These are phyloP conservation scores for Camellia lanceoleosa DNA, from an alignment of 148 eudicot species.

Conservation along the genomic window DNA sequence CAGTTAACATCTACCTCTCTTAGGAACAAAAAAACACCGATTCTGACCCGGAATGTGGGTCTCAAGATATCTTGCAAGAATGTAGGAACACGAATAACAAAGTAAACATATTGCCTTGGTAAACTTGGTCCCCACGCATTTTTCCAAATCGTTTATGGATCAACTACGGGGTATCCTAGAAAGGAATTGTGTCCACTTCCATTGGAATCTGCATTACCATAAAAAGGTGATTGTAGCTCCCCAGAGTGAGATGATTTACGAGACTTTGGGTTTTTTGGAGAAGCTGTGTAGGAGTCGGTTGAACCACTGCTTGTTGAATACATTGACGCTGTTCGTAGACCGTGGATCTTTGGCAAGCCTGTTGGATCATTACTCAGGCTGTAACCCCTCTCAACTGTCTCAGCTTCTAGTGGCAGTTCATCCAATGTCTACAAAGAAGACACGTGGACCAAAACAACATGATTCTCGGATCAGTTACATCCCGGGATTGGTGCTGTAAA, in stretches of 20 bases:
- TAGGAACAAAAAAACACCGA: not conserved
- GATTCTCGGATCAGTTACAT: too few species aligned
- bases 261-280: conserved; percentile 61
- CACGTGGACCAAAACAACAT: not conserved
- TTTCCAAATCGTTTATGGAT: conserved; percentile 17
- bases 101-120: not conserved
- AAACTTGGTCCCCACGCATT: not conserved
- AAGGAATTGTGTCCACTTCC: conserved; percentile 51
- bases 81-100: not conserved
- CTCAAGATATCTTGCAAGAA: not conserved
- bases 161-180: conserved; percentile 53
- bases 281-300: conserved; percentile 56
- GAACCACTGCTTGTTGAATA: conserved; percentile 52
- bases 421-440: conserved; percentile 57
- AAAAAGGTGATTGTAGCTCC: conserved; percentile 60
- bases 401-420: conserved; percentile 90
- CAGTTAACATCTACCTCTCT: not conserved
- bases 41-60: not conserved
- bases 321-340: conserved; percentile 59
- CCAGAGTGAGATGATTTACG: conserved; percentile 69
- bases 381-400: conserved; percentile 81
- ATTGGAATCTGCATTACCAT: conserved; percentile 52
- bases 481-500: not conserved
- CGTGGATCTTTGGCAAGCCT: conserved; percentile 79
- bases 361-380: conserved; percentile 66